Evolutionary conservation across 2,329 filamentous ascomycete genomes (phyloP), one percentile per base, ranked within the genome.

Genomic region (Penicillium capsulatum): DNA sequence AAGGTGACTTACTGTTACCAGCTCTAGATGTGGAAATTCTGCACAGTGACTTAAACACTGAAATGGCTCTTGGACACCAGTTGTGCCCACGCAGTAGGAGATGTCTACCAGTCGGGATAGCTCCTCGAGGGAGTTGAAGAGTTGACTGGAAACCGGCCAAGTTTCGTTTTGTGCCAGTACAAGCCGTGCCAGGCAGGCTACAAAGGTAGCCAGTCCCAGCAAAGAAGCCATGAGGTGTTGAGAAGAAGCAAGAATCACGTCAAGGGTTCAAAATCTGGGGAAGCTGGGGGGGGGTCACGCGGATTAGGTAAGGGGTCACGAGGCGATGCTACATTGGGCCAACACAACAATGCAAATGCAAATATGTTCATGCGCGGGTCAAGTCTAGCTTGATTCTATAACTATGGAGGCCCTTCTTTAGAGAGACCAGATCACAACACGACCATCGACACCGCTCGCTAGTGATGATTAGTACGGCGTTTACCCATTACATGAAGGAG

Each of bases 71-170:
- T 76, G 74, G 45, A 98, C 82, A 27, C 91, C 92, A 0, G 85
- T 83, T 4, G 77, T 82, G 46, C 90, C 89, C 42, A 97, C 86
- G 64, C 92, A 98, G 68, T 97, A 97, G 33, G 88, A 74, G 44
- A 97, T 92, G 63, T 98, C 92, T 47, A 96, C 91, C 17, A 97
- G 77, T 38, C 90, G 83, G n/a, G 91, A 80, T 39, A 91, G 73
- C 57, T 94, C 86, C 65, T 96, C 89, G 10, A 98, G 80, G 13
- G 86, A 82, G 42, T 77, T 71, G 67, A 94, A 97, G 45, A 96
- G 75, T 16, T 71, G 57, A 17, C 67, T 58, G 3, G 84, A 81
- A 40, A 92, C 34, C 4, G 44, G 44, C 5, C 37, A 31, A 16
- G 38, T 34, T 15, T 40, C 37, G 34, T 42, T 38, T 10, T 42